A percentile compares a stretch with the other conserved stretches of the same genome.
Conservation (phyloP, 192 early-diverging fungal genomes). For the Lobosporangium transversale region DNA sequence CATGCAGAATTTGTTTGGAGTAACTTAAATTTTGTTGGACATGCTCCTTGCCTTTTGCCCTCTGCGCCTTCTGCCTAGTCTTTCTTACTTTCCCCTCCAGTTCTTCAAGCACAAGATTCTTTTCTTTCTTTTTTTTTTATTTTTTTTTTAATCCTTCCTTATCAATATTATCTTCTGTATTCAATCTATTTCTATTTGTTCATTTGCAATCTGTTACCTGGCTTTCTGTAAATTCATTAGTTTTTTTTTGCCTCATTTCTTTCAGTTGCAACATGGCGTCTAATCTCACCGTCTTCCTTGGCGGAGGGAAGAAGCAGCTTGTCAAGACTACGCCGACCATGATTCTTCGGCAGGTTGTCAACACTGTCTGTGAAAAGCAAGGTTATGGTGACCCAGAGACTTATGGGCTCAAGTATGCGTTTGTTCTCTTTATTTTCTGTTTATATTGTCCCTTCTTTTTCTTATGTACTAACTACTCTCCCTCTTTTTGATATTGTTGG, state of each 20-base stretch:
- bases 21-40: no score
- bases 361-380: constrained; percentile 67
- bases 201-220: no score
- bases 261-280: constrained; percentile 68
- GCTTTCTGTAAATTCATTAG: no score
- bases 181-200: not conserved
- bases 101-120: no score
- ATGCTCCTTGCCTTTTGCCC: not conserved
- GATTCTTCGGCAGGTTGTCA: constrained; percentile 73
- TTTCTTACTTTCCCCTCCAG: not conserved
- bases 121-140: not conserved
- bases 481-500: not conserved
- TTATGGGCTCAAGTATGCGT: constrained; percentile 67
- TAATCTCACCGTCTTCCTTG: constrained; percentile 64
- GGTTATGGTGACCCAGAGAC: constrained; percentile 61
- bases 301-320: constrained; percentile 55
- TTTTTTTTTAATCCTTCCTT: not conserved
- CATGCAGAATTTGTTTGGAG: no score
- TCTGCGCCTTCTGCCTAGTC: not conserved
- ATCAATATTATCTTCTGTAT: not conserved
- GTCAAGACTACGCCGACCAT: constrained; percentile 82
- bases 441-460: not conserved
- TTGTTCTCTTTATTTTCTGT: not conserved
- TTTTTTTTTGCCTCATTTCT: not conserved
- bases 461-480: not conserved